Evolutionary conservation across 441 rosid species (phyloP), one percentile per base, ranked within the genome.

Genomic region (Populus hybrid): DNA sequence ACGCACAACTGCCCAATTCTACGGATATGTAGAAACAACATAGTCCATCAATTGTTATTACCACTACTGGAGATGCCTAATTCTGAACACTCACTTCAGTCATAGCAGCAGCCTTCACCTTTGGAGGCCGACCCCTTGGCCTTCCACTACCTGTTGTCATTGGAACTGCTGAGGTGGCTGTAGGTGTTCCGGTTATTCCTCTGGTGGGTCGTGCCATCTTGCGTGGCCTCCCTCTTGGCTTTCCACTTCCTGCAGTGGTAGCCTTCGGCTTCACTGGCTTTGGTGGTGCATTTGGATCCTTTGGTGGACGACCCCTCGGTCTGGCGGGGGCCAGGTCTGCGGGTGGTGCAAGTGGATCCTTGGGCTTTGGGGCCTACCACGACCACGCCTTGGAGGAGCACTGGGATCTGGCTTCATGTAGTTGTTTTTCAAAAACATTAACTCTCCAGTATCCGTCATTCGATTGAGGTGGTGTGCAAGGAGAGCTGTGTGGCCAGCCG

Each of bases 301-400:
- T 87, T 0, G 91, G 91, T 12, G 91, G 91, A 73, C 89, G 89
- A 26, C 92, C 91, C 68, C 90, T 75, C 4, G 87, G 89, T 82
- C 88, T 87, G 4, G 82, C 65, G 0, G 87, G 79, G 70, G 77
- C 18, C 34, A 73, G 28, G 42, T 40, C 26, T 0, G 40, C 5
- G 1, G 32, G 77, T 0, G 82, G 59, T 3, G 84, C 75, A 34
- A 72, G 3, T 9, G 84, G 82, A 34, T 12, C 82, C 86, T 84
- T 89, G 9, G 90, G 82, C 83, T 91, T 91, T 0, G 92, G 95
- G 93, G 95, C 40, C 95, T 85, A 30, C 95, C 95, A 0, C 93
- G 90, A 23, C 96, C 94, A 0, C 92, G 89, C 76, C 82, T 84
- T 2, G 96, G 94, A 6, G 92, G 92, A 1, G 94, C 89, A 72